Evolutionary conservation across 1,284 basidiomycete species (phyloP).

Genomic region (Boletus albobrunnescens): DNA sequence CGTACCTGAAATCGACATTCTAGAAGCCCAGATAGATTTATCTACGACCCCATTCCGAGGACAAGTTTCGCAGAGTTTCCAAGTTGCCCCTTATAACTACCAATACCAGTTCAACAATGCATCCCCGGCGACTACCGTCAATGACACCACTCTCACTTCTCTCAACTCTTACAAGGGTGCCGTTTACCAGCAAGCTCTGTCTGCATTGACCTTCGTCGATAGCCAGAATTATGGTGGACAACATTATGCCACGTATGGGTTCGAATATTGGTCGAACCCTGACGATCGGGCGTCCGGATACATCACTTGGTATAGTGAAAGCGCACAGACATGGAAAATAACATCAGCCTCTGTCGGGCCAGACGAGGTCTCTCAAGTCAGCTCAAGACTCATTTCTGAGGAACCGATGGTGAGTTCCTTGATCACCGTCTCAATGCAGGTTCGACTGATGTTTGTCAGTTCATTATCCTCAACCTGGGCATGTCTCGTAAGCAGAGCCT

Average conservation of each 20-base stretch:
- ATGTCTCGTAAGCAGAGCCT: slow-evolving; percentile 48
- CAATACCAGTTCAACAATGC: slow-evolving; percentile 59
- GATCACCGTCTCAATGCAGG: neutral
- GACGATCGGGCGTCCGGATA: slow-evolving; percentile 59
- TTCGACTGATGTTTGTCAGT: slow-evolving; percentile 40
- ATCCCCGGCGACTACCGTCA: slow-evolving; percentile 50
- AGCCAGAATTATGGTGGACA: slow-evolving; percentile 51
- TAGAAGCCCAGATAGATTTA: slow-evolving; percentile 63
- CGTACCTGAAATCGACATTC: slow-evolving; percentile 83
- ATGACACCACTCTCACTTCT: slow-evolving; percentile 47
- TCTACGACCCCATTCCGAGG: slow-evolving; percentile 44
- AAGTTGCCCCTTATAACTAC: slow-evolving; percentile 78
- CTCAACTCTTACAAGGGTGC: slow-evolving; percentile 77
- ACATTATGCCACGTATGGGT: slow-evolving; percentile 58
- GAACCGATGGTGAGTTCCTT: slow-evolving; percentile 55
- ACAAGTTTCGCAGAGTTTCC: slow-evolving; percentile 75
- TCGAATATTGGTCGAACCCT: slow-evolving; percentile 73
- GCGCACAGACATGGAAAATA: slow-evolving; percentile 62
- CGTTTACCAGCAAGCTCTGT: slow-evolving; percentile 75
- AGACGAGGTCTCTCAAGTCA: slow-evolving; percentile 52
- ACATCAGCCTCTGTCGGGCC: slow-evolving; percentile 56
- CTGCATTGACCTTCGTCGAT: slow-evolving; percentile 57
- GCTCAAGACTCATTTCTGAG: slow-evolving; percentile 67
- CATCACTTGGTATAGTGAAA: slow-evolving; percentile 69
- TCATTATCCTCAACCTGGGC: slow-evolving; percentile 71